Evolutionary conservation across 257 asterid species (phyloP).

Genomic region (Nicotiana noctiflora): DNA sequence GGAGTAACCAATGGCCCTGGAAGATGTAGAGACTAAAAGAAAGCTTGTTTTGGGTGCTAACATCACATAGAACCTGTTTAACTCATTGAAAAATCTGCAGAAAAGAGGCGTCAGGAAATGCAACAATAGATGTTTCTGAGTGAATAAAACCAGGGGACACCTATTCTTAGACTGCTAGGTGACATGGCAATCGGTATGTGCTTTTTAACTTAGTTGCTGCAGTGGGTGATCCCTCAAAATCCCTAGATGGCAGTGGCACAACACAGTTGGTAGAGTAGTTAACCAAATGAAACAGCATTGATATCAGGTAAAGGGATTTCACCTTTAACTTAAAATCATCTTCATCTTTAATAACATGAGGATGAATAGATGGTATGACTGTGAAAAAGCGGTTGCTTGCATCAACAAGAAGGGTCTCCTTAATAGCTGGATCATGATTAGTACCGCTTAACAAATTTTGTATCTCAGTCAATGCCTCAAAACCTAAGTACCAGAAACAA

Average conservation of each 20-base stretch:
- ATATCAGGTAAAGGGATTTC: conserved; percentile 7
- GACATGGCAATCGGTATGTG: background rate
- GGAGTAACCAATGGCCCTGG: background rate
- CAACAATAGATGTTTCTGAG: background rate
- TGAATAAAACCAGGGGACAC: background rate
- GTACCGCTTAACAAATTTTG: conserved; percentile 56
- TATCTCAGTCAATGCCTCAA: conserved; percentile 91
- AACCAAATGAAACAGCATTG: background rate
- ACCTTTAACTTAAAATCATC: conserved; percentile 83
- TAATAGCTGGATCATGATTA: conserved; percentile 37
- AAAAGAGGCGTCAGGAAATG: background rate
- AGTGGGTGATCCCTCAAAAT: background rate
- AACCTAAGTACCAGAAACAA: conserved; percentile 47
- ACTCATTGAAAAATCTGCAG: background rate
- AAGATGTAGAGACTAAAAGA: background rate
- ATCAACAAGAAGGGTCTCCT: conserved; percentile 69
- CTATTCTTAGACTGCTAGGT: background rate
- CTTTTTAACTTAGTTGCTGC: background rate
- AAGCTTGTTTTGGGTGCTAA: background rate
- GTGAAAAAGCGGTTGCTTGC: conserved; percentile 98
- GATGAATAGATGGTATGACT: conserved; percentile 87
- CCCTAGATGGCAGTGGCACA: conserved; percentile 9
- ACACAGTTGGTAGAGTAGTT: background rate
- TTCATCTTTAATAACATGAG: conserved; percentile 80
- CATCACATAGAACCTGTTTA: background rate